Base-by-base conservation (phyloP, 352 stramenopile species). In the Globisporangium alternatum region DNA sequence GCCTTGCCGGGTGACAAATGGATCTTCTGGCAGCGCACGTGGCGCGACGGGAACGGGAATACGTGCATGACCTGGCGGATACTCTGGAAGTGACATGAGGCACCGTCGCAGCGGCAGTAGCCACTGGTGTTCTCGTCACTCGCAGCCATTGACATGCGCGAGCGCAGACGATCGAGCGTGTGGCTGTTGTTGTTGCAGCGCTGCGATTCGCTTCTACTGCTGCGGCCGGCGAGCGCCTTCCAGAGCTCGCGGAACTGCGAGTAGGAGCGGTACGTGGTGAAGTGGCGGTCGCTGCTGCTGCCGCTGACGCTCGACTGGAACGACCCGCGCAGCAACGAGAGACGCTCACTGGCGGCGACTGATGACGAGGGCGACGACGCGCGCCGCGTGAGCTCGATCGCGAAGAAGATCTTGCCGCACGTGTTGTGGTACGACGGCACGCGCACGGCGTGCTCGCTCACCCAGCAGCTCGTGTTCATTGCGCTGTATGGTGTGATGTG, bases 231-330 rank as follows among this genome's bases (percentile, higher is more conserved):
- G 25, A 91, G 74, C 57, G 68, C 68, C 52, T 80, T 78, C 62
- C 83, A 80, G 35, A 91, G 68, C 12, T 57, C 68, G n/a, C 80
- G 79, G 70, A 91, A 91, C 43, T 88, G 80, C 41, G 75, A 80
- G 55, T 81, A 82, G 2, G 77, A 83, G 53, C 77, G 71, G 54
- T 75, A 59, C 7, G 76, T 75, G 43, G 66, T 80, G 54, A 63
- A 77, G 44, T 66, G 62, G 33, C 54, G 65, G 21, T 70, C 60
- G 13, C 44, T 66, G 52, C 54, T 72, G 39, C 52, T 52, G 44
- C 67, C 64, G 37, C 65, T 66, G 10, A 59, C 35, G 1, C 54
- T 70, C 13, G 48, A 67, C 48, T 62, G 49, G 30, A 69, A 64
- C 12, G 64, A 64, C 3, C 49, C 65, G 17, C 72, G 68, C 25